Conservation (phyloP, 306 rosid genomes). For the Castanopsis chinensis region DNA sequence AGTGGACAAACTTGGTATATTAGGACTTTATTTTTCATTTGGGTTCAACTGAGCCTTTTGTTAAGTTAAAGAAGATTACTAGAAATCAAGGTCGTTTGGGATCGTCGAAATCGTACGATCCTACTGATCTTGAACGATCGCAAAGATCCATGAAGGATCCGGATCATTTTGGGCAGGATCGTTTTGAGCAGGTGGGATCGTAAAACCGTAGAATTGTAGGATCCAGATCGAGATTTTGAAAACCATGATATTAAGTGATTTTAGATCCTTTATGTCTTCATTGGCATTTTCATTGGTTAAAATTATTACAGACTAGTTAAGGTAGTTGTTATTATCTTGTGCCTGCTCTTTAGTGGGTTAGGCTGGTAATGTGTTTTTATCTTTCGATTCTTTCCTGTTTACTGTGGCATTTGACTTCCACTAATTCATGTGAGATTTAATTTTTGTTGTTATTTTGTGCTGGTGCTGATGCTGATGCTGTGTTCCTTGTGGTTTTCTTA, state of each 20-base stretch:
- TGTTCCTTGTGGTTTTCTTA: not conserved
- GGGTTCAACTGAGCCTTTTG: too few relatives aligned
- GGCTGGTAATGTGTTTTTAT: not conserved
- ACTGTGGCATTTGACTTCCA: not conserved
- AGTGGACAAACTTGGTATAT: too few relatives aligned
- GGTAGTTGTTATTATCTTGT: not conserved
- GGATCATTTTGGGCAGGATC: too few relatives aligned
- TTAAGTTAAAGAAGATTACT: too few relatives aligned
- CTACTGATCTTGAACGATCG: too few relatives aligned
- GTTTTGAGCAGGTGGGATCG: too few relatives aligned
- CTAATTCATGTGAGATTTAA: not conserved
- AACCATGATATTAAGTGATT: not conserved
- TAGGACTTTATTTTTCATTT: too few relatives aligned
- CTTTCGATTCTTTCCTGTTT: not conserved
- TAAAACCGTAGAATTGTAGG: too few relatives aligned
- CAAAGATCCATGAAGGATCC: too few relatives aligned
- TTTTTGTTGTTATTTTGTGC: not conserved
- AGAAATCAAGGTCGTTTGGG: too few relatives aligned
- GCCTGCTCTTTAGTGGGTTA: not conserved
- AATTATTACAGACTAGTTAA: not conserved
- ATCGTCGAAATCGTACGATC: too few relatives aligned
- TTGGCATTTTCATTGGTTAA: not conserved
- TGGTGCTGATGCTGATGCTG: not conserved
- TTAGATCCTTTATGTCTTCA: not conserved
- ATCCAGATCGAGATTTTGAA: too few relatives aligned